A percentile compares a stretch with the other conserved stretches of the same genome.
Evolutionary conservation across 495 filamentous ascomycete genomes (phyloP).

Genomic region (Lasiosphaeria hispida): DNA sequence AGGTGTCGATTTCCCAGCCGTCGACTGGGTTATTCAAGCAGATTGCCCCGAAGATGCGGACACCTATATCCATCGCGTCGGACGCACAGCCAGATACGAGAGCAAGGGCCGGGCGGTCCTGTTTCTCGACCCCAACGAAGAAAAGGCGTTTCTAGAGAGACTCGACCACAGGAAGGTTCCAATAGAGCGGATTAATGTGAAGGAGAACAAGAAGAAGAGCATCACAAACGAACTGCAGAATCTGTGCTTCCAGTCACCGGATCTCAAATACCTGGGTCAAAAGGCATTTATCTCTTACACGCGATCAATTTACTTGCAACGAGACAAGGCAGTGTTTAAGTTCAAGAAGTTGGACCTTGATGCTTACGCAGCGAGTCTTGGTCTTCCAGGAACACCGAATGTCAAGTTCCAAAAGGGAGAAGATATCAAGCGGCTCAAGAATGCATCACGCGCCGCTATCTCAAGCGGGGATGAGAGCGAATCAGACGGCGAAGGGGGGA

Average conservation of each 20-base stretch:
- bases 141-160: slow-evolving; percentile 76
- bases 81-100: slow-evolving; percentile 91
- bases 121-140: slow-evolving; percentile 89
- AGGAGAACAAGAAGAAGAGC: slow-evolving; percentile 83
- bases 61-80: slow-evolving; percentile 96
- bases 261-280: slow-evolving; percentile 91
- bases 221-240: slow-evolving; percentile 82
- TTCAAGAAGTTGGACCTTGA: slow-evolving; percentile 77
- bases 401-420: slow-evolving; percentile 91
- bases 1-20: slow-evolving; percentile 92
- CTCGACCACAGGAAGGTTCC: slow-evolving; percentile 86
- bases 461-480: slow-evolving; percentile 51
- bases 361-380: slow-evolving; percentile 78
- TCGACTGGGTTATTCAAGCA: slow-evolving; percentile 95
- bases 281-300: slow-evolving; percentile 92
- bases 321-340: slow-evolving; percentile 89
- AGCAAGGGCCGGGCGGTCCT: slow-evolving; percentile 82
- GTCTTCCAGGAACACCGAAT: slow-evolving; percentile 83
- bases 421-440: slow-evolving; percentile 81
- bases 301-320: slow-evolving; percentile 78
- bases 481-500: slow-evolving; percentile 43
- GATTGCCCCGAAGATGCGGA: slow-evolving; percentile 96
- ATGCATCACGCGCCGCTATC: slow-evolving; percentile 63
- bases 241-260: slow-evolving; percentile 92
- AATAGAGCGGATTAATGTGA: slow-evolving; percentile 78